A percentile compares a stretch with the other conserved stretches of the same genome.
phyloP scores from a whole-genome alignment of 139 green algal species.

The Chlorella sp. region DNA sequence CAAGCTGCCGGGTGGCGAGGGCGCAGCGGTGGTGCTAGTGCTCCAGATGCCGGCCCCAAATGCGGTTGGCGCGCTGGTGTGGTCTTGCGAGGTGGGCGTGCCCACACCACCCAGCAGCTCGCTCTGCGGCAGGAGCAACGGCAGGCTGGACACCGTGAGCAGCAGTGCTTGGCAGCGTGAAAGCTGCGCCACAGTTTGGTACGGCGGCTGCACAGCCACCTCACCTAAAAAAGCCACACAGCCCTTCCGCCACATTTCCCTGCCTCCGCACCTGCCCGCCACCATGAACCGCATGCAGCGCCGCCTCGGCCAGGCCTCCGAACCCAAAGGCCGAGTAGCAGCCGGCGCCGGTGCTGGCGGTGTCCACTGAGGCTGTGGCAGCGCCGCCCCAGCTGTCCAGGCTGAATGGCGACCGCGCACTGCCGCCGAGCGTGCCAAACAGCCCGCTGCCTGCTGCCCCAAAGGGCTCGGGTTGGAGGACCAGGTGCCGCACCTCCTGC shows the following conservation, averaged over 20 bases:
- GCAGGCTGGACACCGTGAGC: not conserved
- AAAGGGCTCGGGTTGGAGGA: not conserved
- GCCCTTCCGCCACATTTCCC: too few species aligned
- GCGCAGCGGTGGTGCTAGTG: not conserved
- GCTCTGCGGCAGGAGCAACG: not conserved
- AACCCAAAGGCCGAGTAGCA: slow-evolving; percentile 13
- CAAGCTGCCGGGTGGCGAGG: not conserved
- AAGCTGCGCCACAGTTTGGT: too few species aligned
- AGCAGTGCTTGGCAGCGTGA: too few species aligned
- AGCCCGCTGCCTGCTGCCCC: not conserved
- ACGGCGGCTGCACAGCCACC: too few species aligned
- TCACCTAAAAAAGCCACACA: too few species aligned
- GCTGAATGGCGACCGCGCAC: not conserved
- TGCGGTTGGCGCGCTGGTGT: not conserved
- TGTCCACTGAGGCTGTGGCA: not conserved
- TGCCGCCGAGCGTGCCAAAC: slow-evolving; percentile 8
- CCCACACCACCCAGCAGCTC: slow-evolving; percentile 9
- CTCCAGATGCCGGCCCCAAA: slow-evolving; percentile 2
- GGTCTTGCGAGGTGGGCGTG: not conserved
- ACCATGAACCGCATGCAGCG: slow-evolving; percentile 24
- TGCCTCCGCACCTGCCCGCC: not conserved
- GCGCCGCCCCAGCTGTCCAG: not conserved
- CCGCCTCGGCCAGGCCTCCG: slow-evolving; percentile 15
- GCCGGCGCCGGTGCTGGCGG: not conserved
- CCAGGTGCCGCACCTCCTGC: not conserved